Evolutionary conservation across 2,329 filamentous ascomycete genomes (phyloP), one percentile per base, ranked within the genome.

Genomic region (Botryotinia globosa): DNA sequence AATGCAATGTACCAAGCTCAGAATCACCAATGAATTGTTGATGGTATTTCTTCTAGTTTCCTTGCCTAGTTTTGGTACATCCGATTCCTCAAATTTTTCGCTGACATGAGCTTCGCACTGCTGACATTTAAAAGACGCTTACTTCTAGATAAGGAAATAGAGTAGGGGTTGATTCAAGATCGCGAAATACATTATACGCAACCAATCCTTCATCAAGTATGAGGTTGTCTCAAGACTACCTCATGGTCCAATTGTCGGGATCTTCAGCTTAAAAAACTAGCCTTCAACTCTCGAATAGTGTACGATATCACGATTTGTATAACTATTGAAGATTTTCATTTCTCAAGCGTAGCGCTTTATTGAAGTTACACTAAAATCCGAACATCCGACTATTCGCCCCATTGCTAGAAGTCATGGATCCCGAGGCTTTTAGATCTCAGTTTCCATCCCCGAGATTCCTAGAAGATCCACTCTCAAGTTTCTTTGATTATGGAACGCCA

Each of bases 401-500:
- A 29, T 22, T 18, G 4, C 9, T 20, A 67, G 16, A 48, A 4
- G 42, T 45, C 8, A 72, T 72, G 69, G 39, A 37, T 22, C 44
- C 51, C 9, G 64, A 25, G 14, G 39, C 12, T 2, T n/a, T 42
- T 7, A 69, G 29, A 42, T 56, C 59, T 1, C 37, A 39, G 18
- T 48, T 65, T 58, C 9, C 58, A 39, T 62, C 56, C 3, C 39
- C 67, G 25, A 69, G 56, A 58, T 45, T 74, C 32, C 32, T 42
- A 18, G 73, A 75, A 44, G 72, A 76, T 22, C 61, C 65, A 25
- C 62, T 75, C 37, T 73, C 74, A 18, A 76, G 74, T 72, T 75
- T 77, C 59, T 75, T 78, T 64, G 75, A 78, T 39, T 77, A 77
- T 68, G 75, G 73, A 61, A 72, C 69, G 6, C 74, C 73, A 5